These are phyloP conservation scores for Knufia fluminis DNA, from an alignment of 2,329 filamentous ascomycete genomes.

Conservation along the genomic window DNA sequence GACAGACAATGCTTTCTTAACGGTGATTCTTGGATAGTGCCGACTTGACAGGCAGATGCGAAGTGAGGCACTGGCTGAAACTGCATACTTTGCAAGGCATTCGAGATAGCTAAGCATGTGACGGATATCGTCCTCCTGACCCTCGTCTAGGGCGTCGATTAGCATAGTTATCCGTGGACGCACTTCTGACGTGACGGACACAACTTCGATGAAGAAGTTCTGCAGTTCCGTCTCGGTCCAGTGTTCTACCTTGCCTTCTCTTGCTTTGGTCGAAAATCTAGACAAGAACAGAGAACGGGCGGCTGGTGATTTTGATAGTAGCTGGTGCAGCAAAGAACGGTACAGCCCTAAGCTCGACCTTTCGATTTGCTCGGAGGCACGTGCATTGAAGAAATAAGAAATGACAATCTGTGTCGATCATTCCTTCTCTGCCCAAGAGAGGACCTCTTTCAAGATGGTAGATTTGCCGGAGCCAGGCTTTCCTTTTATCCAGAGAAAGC, in stretches of 20 bases:
- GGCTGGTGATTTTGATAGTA: constrained; percentile 27
- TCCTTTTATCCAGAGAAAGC: constrained; percentile 21
- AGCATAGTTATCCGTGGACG: constrained; percentile 15
- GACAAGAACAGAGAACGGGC: neutral
- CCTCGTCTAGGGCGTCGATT: constrained; percentile 41
- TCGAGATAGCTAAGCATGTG: constrained; percentile 33
- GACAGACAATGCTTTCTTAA: constrained; percentile 7
- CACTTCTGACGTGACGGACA: constrained; percentile 10
- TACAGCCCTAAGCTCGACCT: constrained; percentile 42
- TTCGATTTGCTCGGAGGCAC: constrained; percentile 33
- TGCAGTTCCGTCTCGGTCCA: constrained; percentile 21
- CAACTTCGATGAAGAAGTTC: constrained; percentile 17
- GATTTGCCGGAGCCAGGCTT: constrained; percentile 36
- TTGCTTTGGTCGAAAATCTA: constrained; percentile 9
- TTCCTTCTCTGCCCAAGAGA: constrained; percentile 11
- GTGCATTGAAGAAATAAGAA: constrained; percentile 43
- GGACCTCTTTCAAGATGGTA: constrained; percentile 37
- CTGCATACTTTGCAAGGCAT: constrained; percentile 22
- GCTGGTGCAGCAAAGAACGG: constrained; percentile 40
- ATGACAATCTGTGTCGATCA: constrained; percentile 21
- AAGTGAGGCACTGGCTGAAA: constrained; percentile 16
- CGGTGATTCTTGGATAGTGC: constrained; percentile 25
- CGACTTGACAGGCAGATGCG: constrained; percentile 35
- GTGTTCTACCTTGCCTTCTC: neutral
- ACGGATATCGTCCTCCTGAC: constrained; percentile 30